Conservation (phyloP, 352 stramenopile genomes). For the Blastocystis sp. region DNA sequence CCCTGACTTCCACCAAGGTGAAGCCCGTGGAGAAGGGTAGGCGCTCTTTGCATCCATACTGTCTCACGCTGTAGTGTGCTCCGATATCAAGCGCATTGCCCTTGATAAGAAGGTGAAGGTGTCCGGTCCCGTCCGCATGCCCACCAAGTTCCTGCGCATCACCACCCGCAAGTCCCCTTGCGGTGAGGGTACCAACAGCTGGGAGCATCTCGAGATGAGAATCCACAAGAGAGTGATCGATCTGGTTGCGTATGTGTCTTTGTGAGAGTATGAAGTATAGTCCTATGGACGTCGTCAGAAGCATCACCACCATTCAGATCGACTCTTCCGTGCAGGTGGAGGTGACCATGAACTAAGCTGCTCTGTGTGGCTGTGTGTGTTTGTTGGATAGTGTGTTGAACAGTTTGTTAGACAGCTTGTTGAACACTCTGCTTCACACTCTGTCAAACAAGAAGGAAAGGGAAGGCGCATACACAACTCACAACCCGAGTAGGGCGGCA, state of each 20-base stretch:
- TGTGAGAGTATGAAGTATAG: conserved; percentile 98
- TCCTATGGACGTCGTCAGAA: conserved; percentile 72
- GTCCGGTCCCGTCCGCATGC: conserved; percentile 92
- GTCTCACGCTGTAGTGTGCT: conserved; percentile 86
- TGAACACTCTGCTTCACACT: too few species aligned
- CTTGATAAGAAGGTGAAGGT: conserved; percentile 97
- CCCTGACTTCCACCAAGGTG: too few species aligned
- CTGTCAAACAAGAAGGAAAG: background rate
- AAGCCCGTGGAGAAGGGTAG: too few species aligned
- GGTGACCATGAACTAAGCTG: background rate
- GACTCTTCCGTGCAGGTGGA: conserved; percentile 60
- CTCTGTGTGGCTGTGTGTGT: background rate
- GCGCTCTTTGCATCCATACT: conserved; percentile 95
- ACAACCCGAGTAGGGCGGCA: conserved; percentile 69
- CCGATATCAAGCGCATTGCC: conserved; percentile 72
- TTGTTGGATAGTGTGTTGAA: too few species aligned
- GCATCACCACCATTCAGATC: background rate
- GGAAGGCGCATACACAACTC: conserved; percentile 20
- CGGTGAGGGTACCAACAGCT: too few species aligned
- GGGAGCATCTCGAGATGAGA: too few species aligned
- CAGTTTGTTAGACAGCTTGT: too few species aligned
- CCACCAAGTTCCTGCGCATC: conserved; percentile 75
- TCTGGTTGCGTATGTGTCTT: conserved; percentile 87
- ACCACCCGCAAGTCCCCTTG: too few species aligned
- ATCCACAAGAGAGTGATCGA: too few species aligned